These are phyloP conservation scores for Tuctoria greenei DNA, from an alignment of 176 grass and related monocot species.

Conservation along the genomic window DNA sequence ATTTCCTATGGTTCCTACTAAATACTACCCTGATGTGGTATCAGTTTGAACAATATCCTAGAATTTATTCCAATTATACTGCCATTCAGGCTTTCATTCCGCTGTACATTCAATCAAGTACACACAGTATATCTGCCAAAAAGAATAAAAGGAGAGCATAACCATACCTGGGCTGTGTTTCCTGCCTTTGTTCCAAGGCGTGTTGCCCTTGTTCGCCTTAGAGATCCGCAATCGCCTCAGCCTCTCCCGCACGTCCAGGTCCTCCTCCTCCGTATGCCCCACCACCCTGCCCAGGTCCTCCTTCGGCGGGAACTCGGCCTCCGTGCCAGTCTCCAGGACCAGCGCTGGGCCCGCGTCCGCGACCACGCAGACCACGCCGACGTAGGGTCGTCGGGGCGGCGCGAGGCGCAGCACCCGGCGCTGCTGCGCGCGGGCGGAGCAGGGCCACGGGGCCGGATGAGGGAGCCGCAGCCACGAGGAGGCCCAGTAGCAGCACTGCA, in stretches of 20 bases:
- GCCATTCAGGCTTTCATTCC: neutral
- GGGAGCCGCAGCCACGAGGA: constrained; percentile 35
- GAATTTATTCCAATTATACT: neutral
- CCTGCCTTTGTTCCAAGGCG: constrained; percentile 93
- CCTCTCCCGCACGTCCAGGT: constrained; percentile 64
- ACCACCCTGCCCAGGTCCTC: neutral
- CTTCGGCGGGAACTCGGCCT: neutral
- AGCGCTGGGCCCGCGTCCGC: neutral
- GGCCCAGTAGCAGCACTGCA: constrained; percentile 42
- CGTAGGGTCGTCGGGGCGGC: constrained; percentile 3
- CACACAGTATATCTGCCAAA: neutral
- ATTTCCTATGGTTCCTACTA: neutral
- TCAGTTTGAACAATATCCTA: neutral
- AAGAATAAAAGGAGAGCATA: neutral
- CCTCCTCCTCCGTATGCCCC: constrained; percentile 22
- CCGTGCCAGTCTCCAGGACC: neutral
- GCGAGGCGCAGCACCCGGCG: constrained; percentile 6
- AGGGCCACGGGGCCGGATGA: constrained; percentile 25
- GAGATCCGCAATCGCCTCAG: constrained; percentile 79
- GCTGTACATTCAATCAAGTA: neutral
- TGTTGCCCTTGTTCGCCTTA: constrained; percentile 87
- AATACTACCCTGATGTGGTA: neutral
- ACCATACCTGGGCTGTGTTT: constrained; percentile 77
- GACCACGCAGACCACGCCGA: constrained; percentile 14
- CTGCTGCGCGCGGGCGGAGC: neutral